phyloP scores from a whole-genome alignment of 2,329 filamentous ascomycete genomes.

The Volutella citrinella region DNA sequence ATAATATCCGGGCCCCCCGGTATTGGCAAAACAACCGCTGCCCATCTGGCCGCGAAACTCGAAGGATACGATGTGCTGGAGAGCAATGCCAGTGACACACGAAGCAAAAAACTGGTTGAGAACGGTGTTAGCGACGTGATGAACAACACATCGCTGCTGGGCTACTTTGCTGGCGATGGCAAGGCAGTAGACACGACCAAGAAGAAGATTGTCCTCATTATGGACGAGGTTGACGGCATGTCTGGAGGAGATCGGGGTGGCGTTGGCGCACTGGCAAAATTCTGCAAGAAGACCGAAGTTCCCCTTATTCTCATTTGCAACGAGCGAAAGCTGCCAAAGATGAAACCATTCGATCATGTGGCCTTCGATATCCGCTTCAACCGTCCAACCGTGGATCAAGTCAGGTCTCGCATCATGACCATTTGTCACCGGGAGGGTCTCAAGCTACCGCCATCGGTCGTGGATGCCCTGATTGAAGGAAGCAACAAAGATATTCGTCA shows the following conservation, averaged over 20 bases:
- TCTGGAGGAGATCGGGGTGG: conserved; percentile 94
- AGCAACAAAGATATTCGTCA: conserved; percentile 95
- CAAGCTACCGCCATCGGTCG: conserved; percentile 76
- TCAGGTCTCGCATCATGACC: conserved; percentile 88
- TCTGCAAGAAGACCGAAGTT: conserved; percentile 92
- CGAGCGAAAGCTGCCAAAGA: conserved; percentile 87
- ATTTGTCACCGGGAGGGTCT: conserved; percentile 90
- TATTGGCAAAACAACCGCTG: conserved; percentile 96
- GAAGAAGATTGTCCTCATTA: conserved; percentile 93
- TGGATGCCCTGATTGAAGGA: conserved; percentile 93
- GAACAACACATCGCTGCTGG: conserved; percentile 87
- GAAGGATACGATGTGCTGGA: conserved; percentile 94
- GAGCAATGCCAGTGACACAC: conserved; percentile 90
- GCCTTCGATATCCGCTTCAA: conserved; percentile 84
- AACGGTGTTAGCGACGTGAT: conserved; percentile 83
- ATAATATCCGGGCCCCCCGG: conserved; percentile 94
- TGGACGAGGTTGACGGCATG: conserved; percentile 99
- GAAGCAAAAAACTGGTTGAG: conserved; percentile 95
- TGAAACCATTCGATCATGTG: conserved; percentile 93
- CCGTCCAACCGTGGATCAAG: conserved; percentile 85
- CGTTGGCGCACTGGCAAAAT: conserved; percentile 88
- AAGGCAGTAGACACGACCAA: conserved; percentile 76
- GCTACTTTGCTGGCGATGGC: conserved; percentile 83
- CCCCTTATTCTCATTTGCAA: conserved; percentile 98
- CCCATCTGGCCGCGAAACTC: conserved; percentile 87